These are phyloP conservation scores for Vicia faba DNA, from an alignment of 306 rosid genomes.

Conservation along the genomic window DNA sequence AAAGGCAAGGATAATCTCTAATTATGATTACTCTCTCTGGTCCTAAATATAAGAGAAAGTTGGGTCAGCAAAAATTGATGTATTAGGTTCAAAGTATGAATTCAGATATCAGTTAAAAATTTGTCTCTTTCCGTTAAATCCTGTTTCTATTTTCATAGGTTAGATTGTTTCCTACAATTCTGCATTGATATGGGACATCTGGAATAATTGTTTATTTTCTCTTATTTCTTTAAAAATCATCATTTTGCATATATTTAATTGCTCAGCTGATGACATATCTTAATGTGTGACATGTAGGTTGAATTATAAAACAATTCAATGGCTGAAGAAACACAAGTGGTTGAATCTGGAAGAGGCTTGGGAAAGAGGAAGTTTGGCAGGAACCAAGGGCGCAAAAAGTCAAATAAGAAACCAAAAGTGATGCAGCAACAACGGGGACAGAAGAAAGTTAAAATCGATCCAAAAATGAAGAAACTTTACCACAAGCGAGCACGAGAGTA, in stretches of 20 bases:
- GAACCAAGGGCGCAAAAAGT: slow-evolving; percentile 48
- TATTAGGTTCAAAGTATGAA: neutral
- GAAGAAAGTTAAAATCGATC: slow-evolving; percentile 63
- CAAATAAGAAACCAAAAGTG: slow-evolving; percentile 53
- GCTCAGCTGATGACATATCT: neutral
- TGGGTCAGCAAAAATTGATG: no score
- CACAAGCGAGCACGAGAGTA: slow-evolving; percentile 79
- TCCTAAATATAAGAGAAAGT: no score
- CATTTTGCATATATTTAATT: neutral
- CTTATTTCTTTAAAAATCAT: neutral
- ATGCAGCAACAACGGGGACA: slow-evolving; percentile 44
- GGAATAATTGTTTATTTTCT: neutral
- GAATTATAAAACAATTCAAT: slow-evolving; percentile 38
- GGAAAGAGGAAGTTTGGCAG: slow-evolving; percentile 57
- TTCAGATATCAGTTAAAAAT: neutral
- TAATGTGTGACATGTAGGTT: slow-evolving; percentile 29
- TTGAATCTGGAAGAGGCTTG: slow-evolving; percentile 44
- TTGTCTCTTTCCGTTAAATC: neutral
- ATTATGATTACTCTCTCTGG: neutral
- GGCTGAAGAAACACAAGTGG: slow-evolving; percentile 56
- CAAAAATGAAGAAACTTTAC: slow-evolving; percentile 70
- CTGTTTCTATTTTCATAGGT: neutral
- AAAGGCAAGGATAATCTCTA: neutral
- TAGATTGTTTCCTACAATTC: neutral
- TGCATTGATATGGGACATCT: neutral